Conservation (phyloP, 1,139 yeast species). For the Spathaspora jeffriesii region DNA sequence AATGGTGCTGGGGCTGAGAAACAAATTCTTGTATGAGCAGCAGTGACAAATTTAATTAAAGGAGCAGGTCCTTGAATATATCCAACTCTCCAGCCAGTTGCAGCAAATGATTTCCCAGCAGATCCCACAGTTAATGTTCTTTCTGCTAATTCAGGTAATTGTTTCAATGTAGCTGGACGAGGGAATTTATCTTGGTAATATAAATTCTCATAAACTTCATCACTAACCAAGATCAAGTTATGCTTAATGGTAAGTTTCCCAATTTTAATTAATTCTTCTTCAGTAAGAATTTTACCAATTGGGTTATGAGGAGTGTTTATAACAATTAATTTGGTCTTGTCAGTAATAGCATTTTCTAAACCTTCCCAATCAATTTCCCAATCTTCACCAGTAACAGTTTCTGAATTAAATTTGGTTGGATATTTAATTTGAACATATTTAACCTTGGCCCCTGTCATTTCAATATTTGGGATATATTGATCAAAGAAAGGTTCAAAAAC, state of each 20-base stretch:
- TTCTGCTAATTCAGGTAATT: constrained; percentile 70
- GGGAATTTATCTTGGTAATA: constrained; percentile 70
- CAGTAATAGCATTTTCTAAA: constrained; percentile 65
- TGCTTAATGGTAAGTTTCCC: constrained; percentile 84
- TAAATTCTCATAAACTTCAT: constrained; percentile 93
- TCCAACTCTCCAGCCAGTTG: constrained; percentile 98
- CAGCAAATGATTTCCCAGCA: constrained; percentile 97
- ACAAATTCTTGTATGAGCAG: constrained; percentile 93
- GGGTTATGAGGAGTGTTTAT: constrained; percentile 97
- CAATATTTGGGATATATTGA: constrained; percentile 92
- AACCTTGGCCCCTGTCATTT: constrained; percentile 89
- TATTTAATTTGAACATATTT: constrained; percentile 84
- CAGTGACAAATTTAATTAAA: constrained; percentile 74
- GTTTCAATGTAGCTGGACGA: constrained; percentile 75
- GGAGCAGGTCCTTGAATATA: constrained; percentile 92
- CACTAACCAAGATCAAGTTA: constrained; percentile 80
- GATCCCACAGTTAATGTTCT: constrained; percentile 92
- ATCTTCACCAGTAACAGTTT: constrained; percentile 75
- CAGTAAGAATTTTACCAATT: constrained; percentile 83
- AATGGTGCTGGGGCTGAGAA: constrained; percentile 91
- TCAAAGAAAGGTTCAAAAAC: constrained; percentile 98
- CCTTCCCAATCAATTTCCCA: constrained; percentile 86
- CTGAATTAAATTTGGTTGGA: constrained; percentile 68
- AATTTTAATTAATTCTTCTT: constrained; percentile 67
- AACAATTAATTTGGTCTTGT: constrained; percentile 81